Evolutionary conservation across 345 rosid species (phyloP), one percentile per base, ranked within the genome.

Genomic region (Brassica juncea): DNA sequence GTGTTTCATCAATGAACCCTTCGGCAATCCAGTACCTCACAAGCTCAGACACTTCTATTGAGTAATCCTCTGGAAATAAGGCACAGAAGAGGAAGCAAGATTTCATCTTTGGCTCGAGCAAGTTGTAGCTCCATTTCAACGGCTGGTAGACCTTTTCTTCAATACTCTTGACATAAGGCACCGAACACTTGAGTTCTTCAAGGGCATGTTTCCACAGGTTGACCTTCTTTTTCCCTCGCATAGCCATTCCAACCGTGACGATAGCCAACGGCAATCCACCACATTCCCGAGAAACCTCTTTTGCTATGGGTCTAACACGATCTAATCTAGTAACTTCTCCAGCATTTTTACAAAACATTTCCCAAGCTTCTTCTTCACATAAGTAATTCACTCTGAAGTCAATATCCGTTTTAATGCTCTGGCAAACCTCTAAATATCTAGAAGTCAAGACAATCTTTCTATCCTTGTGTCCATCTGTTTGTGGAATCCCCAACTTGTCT

Each of bases 201-300:
- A 84, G 44, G 58, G 84, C 88, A 75, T 81, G 75, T 47, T 76
- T 66, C 92, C 92, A 88, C 65, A 81, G 68, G 68, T 69, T 11
- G 35, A 35, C 66, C 68, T 2, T 70, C 61, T 32, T 76, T 76
- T 82, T 79, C 12, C 79, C 77, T 27, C 84, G 84, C 91, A 84
- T 84, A 4, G 88, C 81, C 77, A 71, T 79, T 16, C 85, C 88
- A 65, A 84, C 74, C 0, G 85, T 84, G 32, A 82, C 55, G 70
- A 88, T 73, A 15, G 89, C 91, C 75, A 86, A 80, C 4, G 91
- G 89, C 77, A 88, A 80, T n/a, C 86, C 84, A 21, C 82, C 74
- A 27, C 91, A 88, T 75, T 78, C 86, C 31, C 57, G 37, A 5
- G 81, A 73, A 55, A 85, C 77, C 10, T 68, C 64, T 72, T 27